Percentiles rank a stretch among this genome's conserved stretches.
Evolutionary conservation across 208 protist species (phyloP).

Genomic region (Angomonas deanei): DNA sequence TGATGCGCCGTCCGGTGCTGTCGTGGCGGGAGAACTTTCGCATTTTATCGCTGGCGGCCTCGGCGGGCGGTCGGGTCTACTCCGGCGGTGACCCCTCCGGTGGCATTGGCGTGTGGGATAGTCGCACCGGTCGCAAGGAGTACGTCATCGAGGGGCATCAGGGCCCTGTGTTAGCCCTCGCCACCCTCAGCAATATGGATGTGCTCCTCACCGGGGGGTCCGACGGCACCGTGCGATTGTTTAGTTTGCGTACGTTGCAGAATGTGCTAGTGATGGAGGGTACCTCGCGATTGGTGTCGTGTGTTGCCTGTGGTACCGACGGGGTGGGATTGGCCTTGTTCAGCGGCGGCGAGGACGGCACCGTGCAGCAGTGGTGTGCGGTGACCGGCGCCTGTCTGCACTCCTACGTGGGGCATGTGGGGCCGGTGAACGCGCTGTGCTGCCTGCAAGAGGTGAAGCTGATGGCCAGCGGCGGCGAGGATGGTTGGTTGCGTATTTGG

Average conservation of each 20-base stretch:
- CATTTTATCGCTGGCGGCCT: slow-evolving; percentile 21
- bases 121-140: slow-evolving; percentile 30
- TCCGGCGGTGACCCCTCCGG: slow-evolving; percentile 27
- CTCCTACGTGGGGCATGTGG: slow-evolving; percentile 30
- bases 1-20: slow-evolving; percentile 23
- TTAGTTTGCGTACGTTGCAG: slow-evolving; percentile 37
- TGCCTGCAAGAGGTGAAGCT: slow-evolving; percentile 19
- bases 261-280: slow-evolving; percentile 30
- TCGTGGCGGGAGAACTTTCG: slow-evolving; percentile 24
- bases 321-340: slow-evolving; percentile 30
- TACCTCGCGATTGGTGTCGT: slow-evolving; percentile 26
- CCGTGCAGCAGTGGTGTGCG: slow-evolving; percentile 45
- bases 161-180: slow-evolving; percentile 25
- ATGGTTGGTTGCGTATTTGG: slow-evolving; percentile 34
- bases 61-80: slow-evolving; percentile 27
- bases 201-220: slow-evolving; percentile 30
- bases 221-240: slow-evolving; percentile 36
- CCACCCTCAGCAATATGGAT: slow-evolving; percentile 11
- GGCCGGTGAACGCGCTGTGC: slow-evolving; percentile 31
- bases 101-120: slow-evolving; percentile 35
- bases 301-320: slow-evolving; percentile 8
- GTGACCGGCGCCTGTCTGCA: slow-evolving; percentile 30
- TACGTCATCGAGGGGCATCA: slow-evolving; percentile 26
- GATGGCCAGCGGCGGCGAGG: slow-evolving; percentile 25
- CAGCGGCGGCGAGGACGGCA: slow-evolving; percentile 46